Evolutionary conservation across 1,284 basidiomycete genomes (phyloP), one percentile per base, ranked within the genome.

Genomic region (Sanghuangporus sanghuang): DNA sequence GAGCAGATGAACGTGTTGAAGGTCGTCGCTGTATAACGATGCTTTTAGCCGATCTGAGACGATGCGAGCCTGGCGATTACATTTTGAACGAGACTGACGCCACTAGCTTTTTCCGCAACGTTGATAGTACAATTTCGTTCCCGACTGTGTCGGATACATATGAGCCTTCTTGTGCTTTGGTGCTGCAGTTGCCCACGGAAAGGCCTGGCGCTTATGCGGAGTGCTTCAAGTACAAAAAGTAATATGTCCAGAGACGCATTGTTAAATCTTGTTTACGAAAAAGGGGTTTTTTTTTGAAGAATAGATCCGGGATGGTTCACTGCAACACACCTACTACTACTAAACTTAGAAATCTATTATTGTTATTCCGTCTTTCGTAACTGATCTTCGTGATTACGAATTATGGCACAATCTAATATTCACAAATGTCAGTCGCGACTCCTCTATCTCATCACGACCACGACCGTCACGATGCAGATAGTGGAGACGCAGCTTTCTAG

Each of bases 401-500:
- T 32, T 32, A 42, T 42, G 40, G 40, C 40, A 42, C n/a, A 42
- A 42, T 11, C n/a, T 42, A 3, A 12, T n/a, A 42, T n/a, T 42
- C 40, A 3, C n/a, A n/a, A 42, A 11, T 42, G 12, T 23, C 27
- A 50, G 18, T 48, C 16, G 21, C 27, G 46, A 14, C 48, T 38
- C 32, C 49, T 38, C 38, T 52, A 18, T 52, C 9, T 21, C 48
- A 50, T 50, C 39, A 36, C 36, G n/a, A 44, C 23, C 14, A 18
- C 42, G 32, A 53, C 12, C 27, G 7, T 32, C 18, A 12, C 9
- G 27, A 63, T 63, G 62, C 62, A 63, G 27, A 35, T 63, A 40
- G 3, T 42, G 16, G 58, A 55, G 38, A n/a, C 35, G 27, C 11
- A n/a, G 53, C 52, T 36, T 14, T 27, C 38, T 14, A 58, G 27